A percentile compares a stretch with the other conserved stretches of the same genome.
Evolutionary conservation across 2,329 filamentous ascomycete genomes (phyloP).

Genomic region (Colletotrichum eleusines): DNA sequence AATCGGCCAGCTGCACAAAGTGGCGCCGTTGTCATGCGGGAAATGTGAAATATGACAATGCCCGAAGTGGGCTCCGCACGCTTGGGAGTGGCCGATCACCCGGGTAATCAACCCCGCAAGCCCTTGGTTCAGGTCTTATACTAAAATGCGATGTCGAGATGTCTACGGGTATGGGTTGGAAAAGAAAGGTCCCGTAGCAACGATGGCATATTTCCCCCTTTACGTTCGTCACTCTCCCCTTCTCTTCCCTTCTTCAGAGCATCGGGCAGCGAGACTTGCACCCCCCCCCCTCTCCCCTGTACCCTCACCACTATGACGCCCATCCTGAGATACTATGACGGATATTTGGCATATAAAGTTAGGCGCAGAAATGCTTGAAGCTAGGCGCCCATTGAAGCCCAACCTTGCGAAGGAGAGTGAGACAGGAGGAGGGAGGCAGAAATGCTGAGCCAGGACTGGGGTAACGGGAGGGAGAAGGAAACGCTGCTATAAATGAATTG

Average conservation of each 20-base stretch:
- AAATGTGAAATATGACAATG: constrained; percentile 30
- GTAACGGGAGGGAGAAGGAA: constrained; percentile 38
- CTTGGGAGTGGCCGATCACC: constrained; percentile 34
- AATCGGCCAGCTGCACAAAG: neutral
- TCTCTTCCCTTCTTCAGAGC: neutral
- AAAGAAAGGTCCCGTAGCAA: constrained; percentile 34
- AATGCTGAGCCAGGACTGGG: constrained; percentile 37
- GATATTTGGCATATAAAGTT: neutral
- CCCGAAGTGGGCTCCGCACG: constrained; percentile 31
- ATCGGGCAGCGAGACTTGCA: constrained; percentile 1
- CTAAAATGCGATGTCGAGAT: neutral
- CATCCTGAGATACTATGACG: neutral
- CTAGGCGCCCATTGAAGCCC: neutral
- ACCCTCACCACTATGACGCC: constrained; percentile 21
- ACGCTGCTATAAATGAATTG: constrained; percentile 35
- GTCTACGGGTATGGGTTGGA: constrained; percentile 26
- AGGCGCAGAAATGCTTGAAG: neutral
- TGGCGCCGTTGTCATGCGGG: constrained; percentile 32
- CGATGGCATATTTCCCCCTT: constrained; percentile 15
- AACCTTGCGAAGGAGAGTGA: constrained; percentile 21
- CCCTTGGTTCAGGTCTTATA: neutral
- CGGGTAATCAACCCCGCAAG: constrained; percentile 36
- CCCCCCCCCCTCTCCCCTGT: neutral
- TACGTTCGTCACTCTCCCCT: constrained; percentile 5
- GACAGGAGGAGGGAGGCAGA: constrained; percentile 27